phyloP scores from a whole-genome alignment of 2,329 filamentous ascomycete genomes.

The Cladophialophora yegresii region DNA sequence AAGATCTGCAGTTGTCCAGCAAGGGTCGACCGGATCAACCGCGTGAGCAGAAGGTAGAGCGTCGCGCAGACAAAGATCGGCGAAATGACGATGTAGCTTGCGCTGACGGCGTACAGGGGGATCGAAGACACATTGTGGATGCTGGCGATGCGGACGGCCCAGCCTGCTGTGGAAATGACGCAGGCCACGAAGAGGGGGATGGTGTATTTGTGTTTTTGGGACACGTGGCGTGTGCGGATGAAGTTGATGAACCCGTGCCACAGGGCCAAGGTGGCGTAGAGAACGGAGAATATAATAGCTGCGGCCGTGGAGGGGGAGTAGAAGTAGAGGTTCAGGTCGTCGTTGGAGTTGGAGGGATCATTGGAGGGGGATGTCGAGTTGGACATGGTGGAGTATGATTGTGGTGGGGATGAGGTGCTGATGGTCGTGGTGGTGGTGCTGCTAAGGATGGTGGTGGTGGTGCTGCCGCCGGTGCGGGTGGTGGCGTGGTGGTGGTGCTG shows the following conservation, averaged over 20 bases:
- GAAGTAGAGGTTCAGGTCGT: conserved; percentile 44
- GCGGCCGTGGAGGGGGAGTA: conserved; percentile 50
- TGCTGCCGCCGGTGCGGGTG: neutral
- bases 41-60: conserved; percentile 56
- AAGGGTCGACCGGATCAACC: conserved; percentile 48
- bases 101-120: conserved; percentile 45
- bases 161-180: conserved; percentile 48
- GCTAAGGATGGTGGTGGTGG: neutral
- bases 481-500: neutral
- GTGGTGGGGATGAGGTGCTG: neutral
- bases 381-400: neutral
- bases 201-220: conserved; percentile 44
- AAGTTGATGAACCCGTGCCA: conserved; percentile 48
- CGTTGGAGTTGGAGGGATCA: neutral
- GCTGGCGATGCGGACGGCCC: conserved; percentile 46
- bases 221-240: conserved; percentile 45
- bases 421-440: too few species aligned
- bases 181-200: conserved; percentile 49
- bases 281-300: conserved; percentile 47
- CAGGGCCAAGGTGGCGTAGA: conserved; percentile 47
- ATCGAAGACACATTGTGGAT: conserved; percentile 42
- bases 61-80: conserved; percentile 55
- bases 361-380: neutral
- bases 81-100: conserved; percentile 52
- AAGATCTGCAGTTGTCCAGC: conserved; percentile 39